phyloP scores from a whole-genome alignment of 129 eudicot species.

The Arctium minus region DNA sequence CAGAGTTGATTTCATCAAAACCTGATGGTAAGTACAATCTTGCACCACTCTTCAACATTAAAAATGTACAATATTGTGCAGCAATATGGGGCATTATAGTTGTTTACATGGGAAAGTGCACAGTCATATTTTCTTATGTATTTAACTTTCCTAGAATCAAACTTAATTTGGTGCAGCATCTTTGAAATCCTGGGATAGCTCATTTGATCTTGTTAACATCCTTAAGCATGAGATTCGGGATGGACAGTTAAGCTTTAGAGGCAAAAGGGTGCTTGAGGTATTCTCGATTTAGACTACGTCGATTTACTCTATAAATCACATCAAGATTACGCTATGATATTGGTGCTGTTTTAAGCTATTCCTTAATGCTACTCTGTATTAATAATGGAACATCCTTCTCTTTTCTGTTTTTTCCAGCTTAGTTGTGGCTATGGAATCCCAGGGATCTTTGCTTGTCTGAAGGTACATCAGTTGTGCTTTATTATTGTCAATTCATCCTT shows the following conservation, averaged over 20 bases:
- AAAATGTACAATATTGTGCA: slow-evolving; percentile 2
- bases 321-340: slow-evolving; percentile 6
- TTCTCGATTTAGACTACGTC: slow-evolving; percentile 3
- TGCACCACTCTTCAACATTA: not conserved
- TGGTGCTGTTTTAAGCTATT: not conserved
- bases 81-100: not conserved
- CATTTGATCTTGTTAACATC: slow-evolving; percentile 66
- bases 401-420: slow-evolving; percentile 46
- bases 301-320: not conserved
- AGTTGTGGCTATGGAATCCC: slow-evolving; percentile 60
- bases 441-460: slow-evolving; percentile 72
- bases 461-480: slow-evolving; percentile 36
- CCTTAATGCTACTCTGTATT: not conserved
- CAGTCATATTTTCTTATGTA: not conserved
- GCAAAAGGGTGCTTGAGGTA: slow-evolving; percentile 84
- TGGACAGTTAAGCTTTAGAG: slow-evolving; percentile 78
- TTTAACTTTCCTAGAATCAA: not conserved
- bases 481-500: not conserved
- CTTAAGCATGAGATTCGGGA: slow-evolving; percentile 80
- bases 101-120: not conserved
- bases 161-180: slow-evolving; percentile 38
- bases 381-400: not conserved
- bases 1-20: slow-evolving; percentile 61
- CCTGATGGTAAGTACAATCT: slow-evolving; percentile 45
- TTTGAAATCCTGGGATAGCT: slow-evolving; percentile 65